Evolutionary conservation across 257 asterid species (phyloP).

Genomic region (Pogostemon cablin): DNA sequence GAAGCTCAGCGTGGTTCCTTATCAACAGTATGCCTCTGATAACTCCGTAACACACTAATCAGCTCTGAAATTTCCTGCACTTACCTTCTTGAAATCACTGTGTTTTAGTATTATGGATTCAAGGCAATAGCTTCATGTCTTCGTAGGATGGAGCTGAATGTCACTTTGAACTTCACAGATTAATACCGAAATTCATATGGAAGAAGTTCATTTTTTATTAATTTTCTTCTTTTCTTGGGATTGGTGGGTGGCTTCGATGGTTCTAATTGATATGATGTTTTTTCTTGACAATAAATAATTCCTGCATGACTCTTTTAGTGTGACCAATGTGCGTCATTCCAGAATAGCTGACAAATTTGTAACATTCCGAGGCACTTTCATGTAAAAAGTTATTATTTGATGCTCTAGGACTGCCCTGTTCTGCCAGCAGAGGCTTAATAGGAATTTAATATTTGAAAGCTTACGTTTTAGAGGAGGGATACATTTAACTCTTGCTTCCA

Average conservation of each 20-base stretch:
- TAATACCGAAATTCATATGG: conserved; percentile 1
- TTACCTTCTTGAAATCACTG: neutral
- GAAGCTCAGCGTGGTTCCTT: conserved; percentile 98
- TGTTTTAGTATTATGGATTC: neutral
- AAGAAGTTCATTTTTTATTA: neutral
- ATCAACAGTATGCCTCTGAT: conserved; percentile 69
- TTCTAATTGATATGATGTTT: neutral
- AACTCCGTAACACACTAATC: conserved; percentile 1
- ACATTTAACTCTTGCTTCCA: neutral
- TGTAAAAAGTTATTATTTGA: neutral
- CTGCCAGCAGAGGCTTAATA: conserved; percentile 4
- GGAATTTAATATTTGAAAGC: neutral
- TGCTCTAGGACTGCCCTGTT: conserved; percentile 11
- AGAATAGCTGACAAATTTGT: neutral
- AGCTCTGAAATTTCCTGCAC: neutral
- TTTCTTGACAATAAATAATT: neutral
- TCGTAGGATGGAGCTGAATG: conserved; percentile 1
- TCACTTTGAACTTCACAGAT: neutral
- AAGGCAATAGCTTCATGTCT: conserved; percentile 5
- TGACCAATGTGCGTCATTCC: neutral
- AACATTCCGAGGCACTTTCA: neutral
- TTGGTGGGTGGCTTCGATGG: neutral
- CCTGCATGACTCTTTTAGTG: neutral
- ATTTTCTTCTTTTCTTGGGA: neutral
- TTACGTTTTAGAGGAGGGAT: neutral